These are phyloP conservation scores for Rhynchosporium agropyri DNA, from an alignment of 2,329 filamentous ascomycete species.

Conservation along the genomic window DNA sequence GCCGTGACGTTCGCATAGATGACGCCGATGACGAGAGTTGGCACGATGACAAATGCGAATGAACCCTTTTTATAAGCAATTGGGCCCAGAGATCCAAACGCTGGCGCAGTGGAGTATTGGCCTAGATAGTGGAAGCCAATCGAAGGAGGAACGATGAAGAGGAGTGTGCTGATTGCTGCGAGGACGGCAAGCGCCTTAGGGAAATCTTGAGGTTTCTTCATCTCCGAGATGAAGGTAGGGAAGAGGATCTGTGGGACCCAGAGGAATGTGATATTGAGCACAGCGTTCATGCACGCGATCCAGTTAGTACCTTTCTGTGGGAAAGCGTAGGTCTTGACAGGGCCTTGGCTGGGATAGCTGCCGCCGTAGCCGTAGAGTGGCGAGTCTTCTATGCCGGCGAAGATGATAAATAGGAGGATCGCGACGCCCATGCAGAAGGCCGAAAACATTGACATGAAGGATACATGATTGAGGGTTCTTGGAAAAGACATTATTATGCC, in stretches of 20 bases:
- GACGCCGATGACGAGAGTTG: constrained; percentile 52
- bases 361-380: constrained; percentile 51
- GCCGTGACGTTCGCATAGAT: constrained; percentile 53
- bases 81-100: constrained; percentile 51
- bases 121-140: constrained; percentile 53
- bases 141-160: constrained; percentile 53
- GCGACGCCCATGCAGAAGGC: constrained; percentile 52
- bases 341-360: constrained; percentile 48
- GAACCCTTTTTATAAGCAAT: constrained; percentile 51
- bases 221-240: constrained; percentile 54
- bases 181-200: constrained; percentile 53
- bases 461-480: constrained; percentile 50
- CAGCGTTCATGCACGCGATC: constrained; percentile 53
- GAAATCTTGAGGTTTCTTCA: constrained; percentile 53
- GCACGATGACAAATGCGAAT: constrained; percentile 55
- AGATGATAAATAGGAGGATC: constrained; percentile 53
- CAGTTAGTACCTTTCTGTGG: constrained; percentile 50
- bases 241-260: constrained; percentile 56
- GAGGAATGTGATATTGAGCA: constrained; percentile 53
- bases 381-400: constrained; percentile 49
- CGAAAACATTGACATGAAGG: constrained; percentile 51
- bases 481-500: constrained; percentile 51
- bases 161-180: constrained; percentile 47
- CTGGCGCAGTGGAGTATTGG: constrained; percentile 53
- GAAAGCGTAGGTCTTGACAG: constrained; percentile 51